These are phyloP conservation scores for Esteya vermicola DNA, from an alignment of 2,329 filamentous ascomycete genomes.

Conservation along the genomic window DNA sequence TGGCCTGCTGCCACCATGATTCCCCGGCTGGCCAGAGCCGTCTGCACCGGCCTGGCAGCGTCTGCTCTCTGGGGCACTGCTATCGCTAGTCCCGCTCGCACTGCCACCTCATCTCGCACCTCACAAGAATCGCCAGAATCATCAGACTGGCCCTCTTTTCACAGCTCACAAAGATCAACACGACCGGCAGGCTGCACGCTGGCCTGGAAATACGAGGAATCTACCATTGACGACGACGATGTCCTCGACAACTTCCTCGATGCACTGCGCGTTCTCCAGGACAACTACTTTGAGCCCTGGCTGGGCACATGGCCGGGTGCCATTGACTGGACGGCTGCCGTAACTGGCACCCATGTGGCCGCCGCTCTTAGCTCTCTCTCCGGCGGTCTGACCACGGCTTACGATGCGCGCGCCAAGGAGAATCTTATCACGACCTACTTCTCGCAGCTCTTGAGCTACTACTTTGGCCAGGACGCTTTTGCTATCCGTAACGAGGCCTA, in stretches of 20 bases:
- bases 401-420: slow-evolving; percentile 41
- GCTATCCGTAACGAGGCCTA: slow-evolving; percentile 62
- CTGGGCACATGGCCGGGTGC: slow-evolving; percentile 69
- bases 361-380: slow-evolving; percentile 61
- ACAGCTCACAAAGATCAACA: no score
- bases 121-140: not conserved
- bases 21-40: not conserved
- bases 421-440: slow-evolving; percentile 79
- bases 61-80: not conserved
- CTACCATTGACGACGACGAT: not conserved
- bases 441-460: slow-evolving; percentile 60
- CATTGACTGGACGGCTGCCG: slow-evolving; percentile 90
- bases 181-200: no score
- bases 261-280: slow-evolving; percentile 64
- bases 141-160: no score
- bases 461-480: slow-evolving; percentile 74
- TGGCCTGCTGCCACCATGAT: slow-evolving; percentile 4
- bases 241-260: slow-evolving; percentile 35
- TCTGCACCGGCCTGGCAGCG: slow-evolving; percentile 5
- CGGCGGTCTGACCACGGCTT: slow-evolving; percentile 27
- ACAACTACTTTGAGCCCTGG: slow-evolving; percentile 62
- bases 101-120: not conserved
- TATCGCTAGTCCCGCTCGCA: not conserved
- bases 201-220: no score
- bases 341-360: slow-evolving; percentile 66